Percentiles rank a stretch among this genome's conserved stretches.
Evolutionary conservation across 345 rosid genomes (phyloP).

Genomic region (Syzygium grande): DNA sequence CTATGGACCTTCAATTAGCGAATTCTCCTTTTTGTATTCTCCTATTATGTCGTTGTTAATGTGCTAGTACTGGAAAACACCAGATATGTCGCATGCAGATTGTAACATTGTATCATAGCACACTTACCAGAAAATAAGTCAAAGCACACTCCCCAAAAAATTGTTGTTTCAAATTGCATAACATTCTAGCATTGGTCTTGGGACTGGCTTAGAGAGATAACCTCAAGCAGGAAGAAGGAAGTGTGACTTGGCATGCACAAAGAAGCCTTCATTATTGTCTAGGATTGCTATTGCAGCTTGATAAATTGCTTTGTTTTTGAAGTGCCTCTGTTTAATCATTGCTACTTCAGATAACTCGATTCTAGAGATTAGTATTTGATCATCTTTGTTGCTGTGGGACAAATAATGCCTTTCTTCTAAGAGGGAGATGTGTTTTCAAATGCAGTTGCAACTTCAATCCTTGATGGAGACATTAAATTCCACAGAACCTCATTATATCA

Average conservation of each 20-base stretch:
- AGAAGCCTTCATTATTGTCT: neutral
- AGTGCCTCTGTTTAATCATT: neutral
- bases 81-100: neutral
- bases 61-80: neutral
- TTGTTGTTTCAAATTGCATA: neutral
- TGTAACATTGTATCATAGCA: neutral
- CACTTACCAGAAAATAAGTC: neutral
- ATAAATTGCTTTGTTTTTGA: neutral
- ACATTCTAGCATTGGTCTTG: neutral
- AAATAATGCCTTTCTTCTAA: neutral
- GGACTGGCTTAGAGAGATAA: neutral
- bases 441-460: constrained; percentile 95
- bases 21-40: neutral
- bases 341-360: neutral
- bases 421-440: neutral
- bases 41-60: neutral
- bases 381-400: neutral
- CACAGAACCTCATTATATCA: constrained; percentile 98
- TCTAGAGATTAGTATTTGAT: neutral
- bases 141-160: neutral
- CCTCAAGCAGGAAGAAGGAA: neutral
- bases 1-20: neutral
- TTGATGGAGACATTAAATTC: constrained; percentile 93
- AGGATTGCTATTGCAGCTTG: neutral
- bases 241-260: neutral